These are phyloP conservation scores for Rhizoclosmatium globosum DNA, from an alignment of 192 early-diverging fungal genomes.

Conservation along the genomic window DNA sequence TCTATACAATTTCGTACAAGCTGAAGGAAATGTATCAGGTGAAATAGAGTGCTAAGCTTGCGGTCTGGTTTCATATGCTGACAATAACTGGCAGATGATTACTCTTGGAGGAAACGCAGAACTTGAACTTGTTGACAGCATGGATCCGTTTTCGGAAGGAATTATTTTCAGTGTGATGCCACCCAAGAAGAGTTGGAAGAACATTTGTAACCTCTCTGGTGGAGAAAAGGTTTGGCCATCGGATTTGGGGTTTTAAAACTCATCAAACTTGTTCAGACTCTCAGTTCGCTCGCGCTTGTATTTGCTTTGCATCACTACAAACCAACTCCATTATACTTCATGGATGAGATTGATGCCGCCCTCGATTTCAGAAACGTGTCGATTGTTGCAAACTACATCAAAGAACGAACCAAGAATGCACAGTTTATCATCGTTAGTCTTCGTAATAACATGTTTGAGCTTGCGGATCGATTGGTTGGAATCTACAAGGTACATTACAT, in stretches of 20 bases:
- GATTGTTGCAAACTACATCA: conserved; percentile 99
- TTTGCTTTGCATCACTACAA: conserved; percentile 99
- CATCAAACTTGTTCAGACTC: conserved; percentile 63
- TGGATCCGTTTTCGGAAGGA: conserved; percentile 99
- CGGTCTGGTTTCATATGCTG: neutral
- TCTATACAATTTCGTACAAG: conserved; percentile 89
- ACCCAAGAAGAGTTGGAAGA: conserved; percentile 99
- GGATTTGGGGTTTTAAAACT: neutral
- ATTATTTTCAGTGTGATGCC: conserved; percentile 99
- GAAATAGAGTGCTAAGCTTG: neutral
- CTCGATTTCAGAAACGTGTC: conserved; percentile 99
- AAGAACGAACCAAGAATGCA: conserved; percentile 94
- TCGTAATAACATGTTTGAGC: conserved; percentile 99
- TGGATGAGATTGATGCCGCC: conserved; percentile 99
- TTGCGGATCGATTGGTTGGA: conserved; percentile 96
- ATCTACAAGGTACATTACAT: conserved; percentile 83
- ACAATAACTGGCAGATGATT: conserved; percentile 76
- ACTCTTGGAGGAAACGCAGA: conserved; percentile 98
- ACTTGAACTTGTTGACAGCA: conserved; percentile 93
- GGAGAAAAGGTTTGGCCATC: conserved; percentile 88
- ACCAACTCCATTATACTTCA: conserved; percentile 99
- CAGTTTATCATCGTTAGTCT: conserved; percentile 99
- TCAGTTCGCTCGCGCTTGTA: conserved; percentile 97
- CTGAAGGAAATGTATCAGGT: conserved; percentile 99
- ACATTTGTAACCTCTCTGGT: conserved; percentile 98